Base-by-base conservation (phyloP, 225 moss, liverwort and hornwort species). In the Neckera pumila region DNA sequence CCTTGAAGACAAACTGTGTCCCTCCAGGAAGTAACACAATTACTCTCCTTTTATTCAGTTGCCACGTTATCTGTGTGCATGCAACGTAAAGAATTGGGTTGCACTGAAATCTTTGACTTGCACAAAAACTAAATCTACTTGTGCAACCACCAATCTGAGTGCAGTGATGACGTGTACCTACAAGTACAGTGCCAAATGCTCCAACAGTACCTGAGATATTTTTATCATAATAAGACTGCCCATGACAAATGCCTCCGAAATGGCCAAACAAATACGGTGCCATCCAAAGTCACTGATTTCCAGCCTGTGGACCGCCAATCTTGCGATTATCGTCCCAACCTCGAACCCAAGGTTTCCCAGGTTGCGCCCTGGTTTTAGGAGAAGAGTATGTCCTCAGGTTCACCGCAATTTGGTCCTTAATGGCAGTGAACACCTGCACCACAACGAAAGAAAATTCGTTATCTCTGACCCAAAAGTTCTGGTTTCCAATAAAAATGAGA, bases 261-360 rank as follows among this genome's bases (percentile, higher is more conserved):
- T 49, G 20, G 33, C 49, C 83, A 26, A 77, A 75, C n/a, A 69
- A 36, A 69, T 12, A 61, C 17, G 36, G 14, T 67, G 80, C 61
- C 83, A 66, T 62, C 16, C 76, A 80, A 63, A 63, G 42, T 95
- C 89, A 99, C 73, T 99, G 99, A 83, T 99, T 99, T 19, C 97
- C 96, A 60, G 78, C 82, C 73, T 89, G 92, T 43, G 99, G 96
- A 60, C 96, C 94, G 36, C 96, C 97, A 89, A 90, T 59, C 86
- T 93, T 92, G 79, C 95, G 92, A 84, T 96, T 97, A 90, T 99
- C 97, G 79, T 99, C 97, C 99, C 99, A 99, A 86, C 96, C 99
- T 89, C 99, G 95, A 88, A 97, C 96, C 99, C 97, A 99, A 18
- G 96, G 97, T 74, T 94, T 94, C 47, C 97, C 99, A 43, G 92